Base-by-base conservation (phyloP, 176 grass and related monocot species). In the Eleusine indica region DNA sequence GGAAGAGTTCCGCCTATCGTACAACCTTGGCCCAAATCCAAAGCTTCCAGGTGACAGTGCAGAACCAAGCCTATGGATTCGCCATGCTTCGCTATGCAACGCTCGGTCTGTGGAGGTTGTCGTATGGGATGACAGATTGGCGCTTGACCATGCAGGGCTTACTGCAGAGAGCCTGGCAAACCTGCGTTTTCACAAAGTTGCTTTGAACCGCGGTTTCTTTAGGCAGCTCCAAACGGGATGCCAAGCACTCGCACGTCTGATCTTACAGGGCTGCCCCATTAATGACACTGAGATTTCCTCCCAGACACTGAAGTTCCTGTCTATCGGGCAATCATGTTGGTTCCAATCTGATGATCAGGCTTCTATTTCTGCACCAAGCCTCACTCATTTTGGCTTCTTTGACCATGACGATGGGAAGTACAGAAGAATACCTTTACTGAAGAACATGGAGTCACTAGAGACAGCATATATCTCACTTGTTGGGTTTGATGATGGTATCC, bases 21-120 rank as follows among this genome's bases (percentile, higher is more conserved):
- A n/a, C 76, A 3, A 0, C 46, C 21, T 56, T 25, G 21, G 3
- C 9, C 25, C 58, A 22, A 3, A 32, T 32, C 32, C 9, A 0
- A n/a, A 61, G 21, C 2, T 2, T 11, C 2, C 1, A 15, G 2
- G 3, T 0, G 11, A 9, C 29, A 16, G 3, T 1, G 42, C 0
- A 15, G 21, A 87, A 0, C 8, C 64, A 3, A 82, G 71, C 15
- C 52, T 41, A 9, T 87, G 86, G 86, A 82, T 87, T n/a, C 16
- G 1, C 65, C 52, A 82, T 19, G 72, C 73, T 60, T 17, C 82
- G 7, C 53, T n/a, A 32, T 70, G 15, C 10, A 4, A 63, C 5
- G 42, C 65, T 41, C 2, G 3, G 28, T 22, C 2, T 41, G 11
- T 87, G 11, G 2, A 44, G n/a, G 18, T 78, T 78, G 19, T 0